Percentiles rank a stretch among this genome's conserved stretches.
These are phyloP conservation scores for Apiotrichum brassicae DNA, from an alignment of 1,284 basidiomycete species.

Conservation along the genomic window DNA sequence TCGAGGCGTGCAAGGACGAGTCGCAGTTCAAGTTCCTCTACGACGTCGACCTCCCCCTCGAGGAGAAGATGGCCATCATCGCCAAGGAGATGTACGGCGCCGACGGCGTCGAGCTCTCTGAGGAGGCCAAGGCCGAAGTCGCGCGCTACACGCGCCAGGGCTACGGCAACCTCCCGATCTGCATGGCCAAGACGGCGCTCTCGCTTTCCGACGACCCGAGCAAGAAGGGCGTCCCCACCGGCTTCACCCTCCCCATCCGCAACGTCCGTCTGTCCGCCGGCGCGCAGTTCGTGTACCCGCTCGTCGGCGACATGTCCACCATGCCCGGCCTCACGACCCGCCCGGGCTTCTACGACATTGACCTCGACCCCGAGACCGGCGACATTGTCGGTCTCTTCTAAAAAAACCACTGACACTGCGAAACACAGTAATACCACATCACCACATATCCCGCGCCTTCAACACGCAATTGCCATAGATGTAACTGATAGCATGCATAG, in stretches of 20 bases:
- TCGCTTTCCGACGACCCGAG: constrained; percentile 93
- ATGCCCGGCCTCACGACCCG: constrained; percentile 96
- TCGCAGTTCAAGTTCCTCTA: constrained; percentile 87
- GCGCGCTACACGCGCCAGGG: constrained; percentile 82
- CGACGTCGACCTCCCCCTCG: constrained; percentile 73
- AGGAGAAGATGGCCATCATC: constrained; percentile 80
- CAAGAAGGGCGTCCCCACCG: constrained; percentile 79
- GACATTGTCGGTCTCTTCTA: constrained; percentile 48
- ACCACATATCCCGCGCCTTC: too few species aligned
- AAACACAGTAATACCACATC: too few species aligned
- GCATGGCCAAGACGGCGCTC: constrained; percentile 98
- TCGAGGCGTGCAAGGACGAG: constrained; percentile 73
- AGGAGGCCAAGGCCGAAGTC: constrained; percentile 76
- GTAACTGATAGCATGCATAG: too few species aligned
- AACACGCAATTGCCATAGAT: too few species aligned
- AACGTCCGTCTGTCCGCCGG: constrained; percentile 84
- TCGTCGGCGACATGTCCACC: constrained; percentile 91
- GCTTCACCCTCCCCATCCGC: constrained; percentile 90
- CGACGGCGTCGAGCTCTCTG: constrained; percentile 76
- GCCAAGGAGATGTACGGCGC: constrained; percentile 87
- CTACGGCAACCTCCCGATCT: constrained; percentile 56
- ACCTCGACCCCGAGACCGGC: constrained; percentile 45
- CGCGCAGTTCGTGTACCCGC: constrained; percentile 91
- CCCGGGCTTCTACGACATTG: constrained; percentile 60
- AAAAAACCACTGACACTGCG: neutral